These are phyloP conservation scores for Singerocomus inundabilis DNA, from an alignment of 1,284 basidiomycete species.

Conservation along the genomic window DNA sequence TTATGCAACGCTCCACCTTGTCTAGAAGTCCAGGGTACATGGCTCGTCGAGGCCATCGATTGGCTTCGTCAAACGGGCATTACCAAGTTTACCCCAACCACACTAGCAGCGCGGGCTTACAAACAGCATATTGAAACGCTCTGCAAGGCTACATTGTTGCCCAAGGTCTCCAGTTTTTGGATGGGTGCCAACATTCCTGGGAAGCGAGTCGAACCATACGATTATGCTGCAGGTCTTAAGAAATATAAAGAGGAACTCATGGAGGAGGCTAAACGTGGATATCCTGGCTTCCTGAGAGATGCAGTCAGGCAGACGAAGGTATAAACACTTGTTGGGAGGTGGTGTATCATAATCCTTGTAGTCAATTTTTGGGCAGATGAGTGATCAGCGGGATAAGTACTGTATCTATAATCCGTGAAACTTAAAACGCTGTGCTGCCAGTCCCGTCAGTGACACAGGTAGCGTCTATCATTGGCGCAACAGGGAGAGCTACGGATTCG, in stretches of 20 bases:
- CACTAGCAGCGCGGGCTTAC: background rate
- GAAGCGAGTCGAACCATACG: slow-evolving; percentile 13
- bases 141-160: background rate
- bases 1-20: slow-evolving; percentile 8
- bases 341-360: background rate
- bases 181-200: slow-evolving; percentile 17
- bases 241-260: slow-evolving; percentile 12
- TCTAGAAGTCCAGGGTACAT: slow-evolving; percentile 9
- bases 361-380: background rate
- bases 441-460: too few species aligned
- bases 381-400: background rate
- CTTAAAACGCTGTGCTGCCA: too few species aligned
- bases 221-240: slow-evolving; percentile 7
- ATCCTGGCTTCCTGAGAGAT: slow-evolving; percentile 14
- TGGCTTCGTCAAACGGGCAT: slow-evolving; percentile 3
- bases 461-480: background rate
- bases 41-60: slow-evolving; percentile 4
- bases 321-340: background rate
- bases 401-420: too few species aligned
- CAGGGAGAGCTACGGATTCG: background rate
- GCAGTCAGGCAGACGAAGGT: slow-evolving; percentile 1
- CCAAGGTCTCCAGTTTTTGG: slow-evolving; percentile 15
- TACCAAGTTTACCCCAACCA: slow-evolving; percentile 11
- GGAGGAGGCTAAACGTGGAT: slow-evolving; percentile 7
- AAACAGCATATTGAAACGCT: slow-evolving; percentile 8